These are phyloP conservation scores for Zangia roseola DNA, from an alignment of 768 basidiomycete genomes.

Conservation along the genomic window DNA sequence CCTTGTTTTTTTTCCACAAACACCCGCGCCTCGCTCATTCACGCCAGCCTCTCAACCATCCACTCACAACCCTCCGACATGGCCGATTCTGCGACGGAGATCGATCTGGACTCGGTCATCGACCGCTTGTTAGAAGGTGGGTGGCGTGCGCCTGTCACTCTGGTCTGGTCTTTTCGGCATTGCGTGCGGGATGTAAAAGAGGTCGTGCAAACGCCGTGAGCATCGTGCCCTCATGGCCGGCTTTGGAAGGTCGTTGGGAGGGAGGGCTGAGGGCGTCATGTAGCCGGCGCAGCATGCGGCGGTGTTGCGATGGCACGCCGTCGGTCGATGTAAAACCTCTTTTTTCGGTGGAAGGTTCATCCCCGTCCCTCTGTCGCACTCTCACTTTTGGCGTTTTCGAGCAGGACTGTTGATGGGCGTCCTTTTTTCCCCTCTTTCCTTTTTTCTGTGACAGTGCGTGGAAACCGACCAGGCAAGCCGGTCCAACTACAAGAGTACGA, in stretches of 20 bases:
- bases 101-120: slow-evolving; percentile 99
- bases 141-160: slow-evolving; percentile 37
- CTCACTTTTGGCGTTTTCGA: slow-evolving; percentile 1
- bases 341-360: neutral
- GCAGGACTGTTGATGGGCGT: slow-evolving; percentile 15
- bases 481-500: slow-evolving; percentile 98
- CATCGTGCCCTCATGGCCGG: neutral
- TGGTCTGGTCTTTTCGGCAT: slow-evolving; percentile 13
- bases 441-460: slow-evolving; percentile 67
- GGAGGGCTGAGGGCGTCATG: slow-evolving; percentile 12
- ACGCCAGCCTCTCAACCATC: slow-evolving; percentile 16
- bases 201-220: neutral
- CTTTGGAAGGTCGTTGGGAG: neutral
- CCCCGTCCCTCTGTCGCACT: neutral
- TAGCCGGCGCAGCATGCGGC: slow-evolving; percentile 14
- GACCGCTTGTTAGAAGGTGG: slow-evolving; percentile 97
- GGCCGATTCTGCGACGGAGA: slow-evolving; percentile 85
- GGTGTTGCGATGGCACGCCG: slow-evolving; percentile 8
- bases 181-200: slow-evolving; percentile 1
- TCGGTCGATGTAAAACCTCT: slow-evolving; percentile 8
- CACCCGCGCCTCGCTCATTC: slow-evolving; percentile 15
- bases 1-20: slow-evolving; percentile 27
- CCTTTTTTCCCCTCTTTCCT: slow-evolving; percentile 18
- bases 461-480: slow-evolving; percentile 97
- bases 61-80: slow-evolving; percentile 37